These are phyloP conservation scores for Lagerstroemia speciosa DNA, from an alignment of 345 rosid genomes.

Conservation along the genomic window DNA sequence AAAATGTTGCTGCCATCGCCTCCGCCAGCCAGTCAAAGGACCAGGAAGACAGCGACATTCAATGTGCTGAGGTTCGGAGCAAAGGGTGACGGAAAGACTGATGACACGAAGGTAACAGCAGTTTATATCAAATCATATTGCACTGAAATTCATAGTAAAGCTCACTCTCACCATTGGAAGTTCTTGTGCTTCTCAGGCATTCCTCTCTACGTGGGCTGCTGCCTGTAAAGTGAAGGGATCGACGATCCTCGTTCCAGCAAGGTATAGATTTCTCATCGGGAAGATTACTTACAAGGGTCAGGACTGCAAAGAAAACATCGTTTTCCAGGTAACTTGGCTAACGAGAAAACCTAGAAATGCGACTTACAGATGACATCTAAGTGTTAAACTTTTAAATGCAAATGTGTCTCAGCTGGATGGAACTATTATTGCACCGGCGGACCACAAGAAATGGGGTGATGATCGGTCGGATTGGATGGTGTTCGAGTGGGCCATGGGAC, in stretches of 20 bases:
- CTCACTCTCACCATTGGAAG: too few species aligned
- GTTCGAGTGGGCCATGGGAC: constrained; percentile 16
- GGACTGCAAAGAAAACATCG: constrained; percentile 16
- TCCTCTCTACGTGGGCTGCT: constrained; percentile 14
- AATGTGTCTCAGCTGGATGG: constrained; percentile 25
- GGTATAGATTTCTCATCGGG: constrained; percentile 15
- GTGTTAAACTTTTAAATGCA: background rate
- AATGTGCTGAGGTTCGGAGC: constrained; percentile 12
- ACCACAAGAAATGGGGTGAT: constrained; percentile 20
- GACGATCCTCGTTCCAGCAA: constrained; percentile 8
- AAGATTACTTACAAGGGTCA: constrained; percentile 23
- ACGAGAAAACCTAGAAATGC: background rate
- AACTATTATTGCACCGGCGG: constrained; percentile 26
- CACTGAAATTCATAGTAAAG: background rate
- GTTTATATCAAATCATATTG: too few species aligned
- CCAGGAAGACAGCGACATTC: background rate
- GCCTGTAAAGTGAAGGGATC: constrained; percentile 16
- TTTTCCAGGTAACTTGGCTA: constrained; percentile 24
- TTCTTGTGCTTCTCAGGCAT: constrained; percentile 3
- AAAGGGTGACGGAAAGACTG: constrained; percentile 5
- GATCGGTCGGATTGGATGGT: constrained; percentile 23
- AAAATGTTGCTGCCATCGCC: background rate
- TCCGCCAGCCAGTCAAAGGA: background rate
- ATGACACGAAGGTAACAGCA: constrained; percentile 5
- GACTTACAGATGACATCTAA: background rate